Conservation (phyloP, 495 filamentous ascomycete species). For the Tuber calosporum region DNA sequence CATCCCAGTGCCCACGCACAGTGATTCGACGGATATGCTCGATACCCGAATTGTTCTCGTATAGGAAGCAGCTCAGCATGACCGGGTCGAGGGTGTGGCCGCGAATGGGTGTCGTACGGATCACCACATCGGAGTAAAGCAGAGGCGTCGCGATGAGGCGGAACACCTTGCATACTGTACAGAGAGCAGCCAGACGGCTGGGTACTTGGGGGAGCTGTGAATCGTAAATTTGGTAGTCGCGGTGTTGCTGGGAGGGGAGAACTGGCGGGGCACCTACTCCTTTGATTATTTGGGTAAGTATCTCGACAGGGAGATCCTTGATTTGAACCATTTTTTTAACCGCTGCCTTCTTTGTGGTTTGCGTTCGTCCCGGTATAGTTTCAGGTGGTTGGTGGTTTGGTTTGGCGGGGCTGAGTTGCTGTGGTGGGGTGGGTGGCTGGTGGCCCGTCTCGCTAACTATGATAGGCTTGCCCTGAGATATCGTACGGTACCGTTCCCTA, state of each 20-base stretch:
- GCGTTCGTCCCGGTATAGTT: not conserved
- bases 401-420: not conserved
- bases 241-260: not conserved
- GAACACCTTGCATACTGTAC: conserved; percentile 14
- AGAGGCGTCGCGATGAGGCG: conserved; percentile 7
- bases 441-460: not conserved
- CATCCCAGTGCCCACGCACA: conserved; percentile 9
- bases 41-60: conserved; percentile 16
- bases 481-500: no score
- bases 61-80: conserved; percentile 14
- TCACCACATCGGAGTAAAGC: conserved; percentile 16
- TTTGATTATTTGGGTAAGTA: conserved; percentile 17
- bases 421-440: not conserved
- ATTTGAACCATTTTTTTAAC: not conserved
- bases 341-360: not conserved
- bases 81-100: conserved; percentile 14
- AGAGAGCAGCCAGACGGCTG: conserved; percentile 14
- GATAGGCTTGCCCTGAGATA: not conserved
- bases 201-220: conserved; percentile 18
- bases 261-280: conserved; percentile 6
- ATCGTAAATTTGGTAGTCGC: conserved; percentile 11
- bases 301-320: conserved; percentile 14
- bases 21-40: conserved; percentile 14
- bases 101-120: conserved; percentile 1
- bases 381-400: not conserved